Evolutionary conservation across 345 rosid species (phyloP).

Genomic region (Melaleuca quinquenervia): DNA sequence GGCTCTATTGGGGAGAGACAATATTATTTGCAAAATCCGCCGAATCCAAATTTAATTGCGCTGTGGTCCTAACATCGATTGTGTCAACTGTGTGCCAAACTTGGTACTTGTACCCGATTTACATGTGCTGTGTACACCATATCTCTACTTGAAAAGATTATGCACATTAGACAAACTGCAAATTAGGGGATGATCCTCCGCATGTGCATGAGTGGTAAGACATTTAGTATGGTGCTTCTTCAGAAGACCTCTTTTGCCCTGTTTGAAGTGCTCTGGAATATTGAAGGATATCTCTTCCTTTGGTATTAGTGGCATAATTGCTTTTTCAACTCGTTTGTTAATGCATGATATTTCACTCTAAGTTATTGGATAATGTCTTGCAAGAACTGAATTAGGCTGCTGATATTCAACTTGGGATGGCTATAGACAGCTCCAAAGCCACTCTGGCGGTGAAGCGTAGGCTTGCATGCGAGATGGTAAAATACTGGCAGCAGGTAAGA

Average conservation of each 20-base stretch:
- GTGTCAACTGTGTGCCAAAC: background rate
- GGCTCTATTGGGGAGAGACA: background rate
- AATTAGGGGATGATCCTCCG: background rate
- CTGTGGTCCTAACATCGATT: background rate
- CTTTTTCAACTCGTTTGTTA: background rate
- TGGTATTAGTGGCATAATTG: background rate
- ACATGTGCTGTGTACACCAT: background rate
- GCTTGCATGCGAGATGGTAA: constrained; percentile 99
- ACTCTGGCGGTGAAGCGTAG: constrained; percentile 98
- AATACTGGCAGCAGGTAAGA: constrained; percentile 96
- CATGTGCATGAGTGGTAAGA: background rate
- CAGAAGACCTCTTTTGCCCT: background rate
- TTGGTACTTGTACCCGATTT: background rate
- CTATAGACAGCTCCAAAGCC: constrained; percentile 95
- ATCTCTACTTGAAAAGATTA: background rate
- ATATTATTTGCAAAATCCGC: background rate
- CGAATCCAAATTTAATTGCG: background rate
- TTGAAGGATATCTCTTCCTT: background rate
- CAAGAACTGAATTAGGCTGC: constrained; percentile 50
- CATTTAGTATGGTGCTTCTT: background rate
- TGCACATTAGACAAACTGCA: background rate
- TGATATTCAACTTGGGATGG: constrained; percentile 98
- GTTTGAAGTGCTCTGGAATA: background rate
- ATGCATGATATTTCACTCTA: background rate
- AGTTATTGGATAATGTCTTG: background rate